Evolutionary conservation across 1,284 basidiomycete species (phyloP).

Genomic region (Erythrobasidium hasegawianum): DNA sequence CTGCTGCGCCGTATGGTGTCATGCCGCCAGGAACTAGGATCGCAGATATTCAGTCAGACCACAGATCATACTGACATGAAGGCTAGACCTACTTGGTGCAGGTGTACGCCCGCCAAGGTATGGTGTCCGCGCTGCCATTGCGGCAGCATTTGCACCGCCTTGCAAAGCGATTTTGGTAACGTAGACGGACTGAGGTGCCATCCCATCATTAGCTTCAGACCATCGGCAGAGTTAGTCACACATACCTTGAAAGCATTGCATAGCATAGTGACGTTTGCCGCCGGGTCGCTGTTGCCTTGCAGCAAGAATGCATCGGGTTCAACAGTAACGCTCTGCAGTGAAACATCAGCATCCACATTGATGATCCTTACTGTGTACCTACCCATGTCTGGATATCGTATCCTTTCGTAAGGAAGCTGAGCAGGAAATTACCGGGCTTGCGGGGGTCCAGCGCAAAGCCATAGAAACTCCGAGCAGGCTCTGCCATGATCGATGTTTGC

Average conservation of each 20-base stretch:
- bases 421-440: slow-evolving; percentile 84
- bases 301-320: slow-evolving; percentile 82
- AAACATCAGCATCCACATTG: slow-evolving; percentile 33
- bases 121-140: slow-evolving; percentile 26
- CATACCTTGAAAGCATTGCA: slow-evolving; percentile 90
- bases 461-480: slow-evolving; percentile 91
- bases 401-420: slow-evolving; percentile 78
- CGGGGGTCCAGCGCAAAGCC: slow-evolving; percentile 90
- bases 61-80: not conserved
- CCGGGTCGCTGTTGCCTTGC: slow-evolving; percentile 23
- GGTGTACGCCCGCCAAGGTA: slow-evolving; percentile 27
- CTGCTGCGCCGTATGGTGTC: slow-evolving; percentile 15
- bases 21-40: slow-evolving; percentile 22
- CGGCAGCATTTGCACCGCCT: slow-evolving; percentile 19
- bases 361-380: not conserved
- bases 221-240: not conserved
- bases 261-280: slow-evolving; percentile 77
- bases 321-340: slow-evolving; percentile 36
- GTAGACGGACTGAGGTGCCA: slow-evolving; percentile 18
- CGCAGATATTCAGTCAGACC: not conserved
- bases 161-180: slow-evolving; percentile 26
- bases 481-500: slow-evolving; percentile 84
- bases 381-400: slow-evolving; percentile 31
- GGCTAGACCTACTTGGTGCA: not conserved
- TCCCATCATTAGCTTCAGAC: not conserved